A percentile compares a stretch with the other conserved stretches of the same genome.
Conservation (phyloP, 2,329 filamentous ascomycete species). For the Cercospora brassicicola region DNA sequence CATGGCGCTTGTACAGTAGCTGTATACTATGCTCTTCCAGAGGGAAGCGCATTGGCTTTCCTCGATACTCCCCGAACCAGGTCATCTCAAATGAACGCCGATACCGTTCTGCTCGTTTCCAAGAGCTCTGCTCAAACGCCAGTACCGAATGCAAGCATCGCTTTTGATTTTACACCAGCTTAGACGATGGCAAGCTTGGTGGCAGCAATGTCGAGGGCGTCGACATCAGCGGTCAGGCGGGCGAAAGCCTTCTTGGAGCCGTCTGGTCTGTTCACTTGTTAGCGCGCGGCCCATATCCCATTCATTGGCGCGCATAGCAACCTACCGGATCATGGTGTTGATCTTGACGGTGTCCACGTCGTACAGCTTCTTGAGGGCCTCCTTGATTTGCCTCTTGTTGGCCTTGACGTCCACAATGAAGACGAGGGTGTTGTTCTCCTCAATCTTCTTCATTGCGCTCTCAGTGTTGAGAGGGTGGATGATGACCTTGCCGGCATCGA, state of each 20-base stretch:
- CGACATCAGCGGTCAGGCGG: slow-evolving; percentile 91
- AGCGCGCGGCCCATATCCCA: slow-evolving; percentile 9
- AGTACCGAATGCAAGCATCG: slow-evolving; percentile 40
- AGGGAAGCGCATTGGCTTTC: slow-evolving; percentile 7
- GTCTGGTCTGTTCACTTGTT: slow-evolving; percentile 66
- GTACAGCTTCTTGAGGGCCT: slow-evolving; percentile 97
- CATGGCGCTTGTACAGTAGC: slow-evolving; percentile 26
- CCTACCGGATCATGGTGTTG: slow-evolving; percentile 95
- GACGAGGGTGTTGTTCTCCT: slow-evolving; percentile 97
- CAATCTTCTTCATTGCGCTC: slow-evolving; percentile 99
- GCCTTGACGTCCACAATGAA: slow-evolving; percentile 63
- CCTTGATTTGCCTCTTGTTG: slow-evolving; percentile 99
- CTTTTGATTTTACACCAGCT: slow-evolving; percentile 38
- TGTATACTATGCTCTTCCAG: slow-evolving; percentile 21
- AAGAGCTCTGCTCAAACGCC: slow-evolving; percentile 24
- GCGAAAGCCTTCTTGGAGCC: slow-evolving; percentile 99
- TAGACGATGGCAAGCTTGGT: slow-evolving; percentile 99
- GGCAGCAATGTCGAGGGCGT: slow-evolving; percentile 97
- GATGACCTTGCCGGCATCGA: slow-evolving; percentile 97
- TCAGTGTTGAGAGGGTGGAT: slow-evolving; percentile 99
- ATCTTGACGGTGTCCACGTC: slow-evolving; percentile 98
- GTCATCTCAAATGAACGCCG: neutral
- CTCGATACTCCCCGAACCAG: slow-evolving; percentile 6
- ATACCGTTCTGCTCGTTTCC: slow-evolving; percentile 11
- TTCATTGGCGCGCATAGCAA: neutral